Percentiles rank a stretch among this genome's conserved stretches.
Conservation (phyloP, 306 rosid genomes). For the Quercus berberidifolia region DNA sequence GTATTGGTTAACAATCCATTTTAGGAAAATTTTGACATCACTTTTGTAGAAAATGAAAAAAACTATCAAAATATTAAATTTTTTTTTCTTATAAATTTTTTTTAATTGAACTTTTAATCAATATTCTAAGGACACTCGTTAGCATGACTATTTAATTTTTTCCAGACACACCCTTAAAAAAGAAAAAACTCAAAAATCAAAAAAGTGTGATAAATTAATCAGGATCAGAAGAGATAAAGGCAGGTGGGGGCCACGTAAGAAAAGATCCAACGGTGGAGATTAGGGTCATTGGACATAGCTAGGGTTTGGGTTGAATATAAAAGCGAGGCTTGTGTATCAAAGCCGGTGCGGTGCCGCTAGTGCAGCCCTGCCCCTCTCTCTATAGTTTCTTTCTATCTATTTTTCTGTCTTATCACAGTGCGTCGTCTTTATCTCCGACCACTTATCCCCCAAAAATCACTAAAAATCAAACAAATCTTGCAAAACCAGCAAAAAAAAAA, state of each 20-base stretch:
- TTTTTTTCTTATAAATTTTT: too few species aligned
- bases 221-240: too few species aligned
- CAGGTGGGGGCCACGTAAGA: neutral
- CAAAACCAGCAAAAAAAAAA: neutral
- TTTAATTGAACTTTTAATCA: too few species aligned
- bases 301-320: constrained; percentile 22
- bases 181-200: too few species aligned
- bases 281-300: neutral
- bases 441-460: neutral
- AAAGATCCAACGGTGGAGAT: neutral
- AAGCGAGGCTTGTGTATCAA: neutral
- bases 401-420: neutral
- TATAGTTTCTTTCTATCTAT: neutral
- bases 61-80: too few species aligned
- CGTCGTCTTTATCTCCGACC: constrained; percentile 4
- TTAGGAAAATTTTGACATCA: too few species aligned
- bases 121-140: accelerated
- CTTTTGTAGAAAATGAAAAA: too few species aligned
- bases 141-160: too few species aligned
- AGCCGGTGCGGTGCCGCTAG: constrained; percentile 24
- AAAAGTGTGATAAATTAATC: too few species aligned
- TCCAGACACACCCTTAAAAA: accelerated
- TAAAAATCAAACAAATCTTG: neutral
- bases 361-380: constrained; percentile 5
- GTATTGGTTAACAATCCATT: too few species aligned